Evolutionary conservation across 305 asterid genomes (phyloP).

Genomic region (Ajuga reptans): DNA sequence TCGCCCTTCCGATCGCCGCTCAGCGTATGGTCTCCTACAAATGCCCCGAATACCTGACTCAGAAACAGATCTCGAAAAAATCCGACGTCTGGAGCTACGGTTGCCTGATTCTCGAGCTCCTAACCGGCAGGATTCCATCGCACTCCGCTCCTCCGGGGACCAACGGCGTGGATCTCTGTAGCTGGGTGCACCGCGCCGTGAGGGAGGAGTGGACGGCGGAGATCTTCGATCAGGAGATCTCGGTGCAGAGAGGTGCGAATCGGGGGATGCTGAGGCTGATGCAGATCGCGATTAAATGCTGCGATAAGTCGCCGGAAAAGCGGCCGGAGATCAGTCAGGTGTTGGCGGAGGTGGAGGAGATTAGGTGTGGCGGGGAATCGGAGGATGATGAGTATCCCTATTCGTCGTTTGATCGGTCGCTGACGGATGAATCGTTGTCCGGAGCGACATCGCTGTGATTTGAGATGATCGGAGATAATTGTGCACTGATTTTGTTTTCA

Average conservation of each 20-base stretch:
- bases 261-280: slow-evolving; percentile 54
- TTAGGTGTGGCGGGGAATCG: slow-evolving; percentile 32
- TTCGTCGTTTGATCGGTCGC: slow-evolving; percentile 43
- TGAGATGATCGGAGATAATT: slow-evolving; percentile 14
- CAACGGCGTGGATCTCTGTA: slow-evolving; percentile 50
- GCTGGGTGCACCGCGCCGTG: slow-evolving; percentile 76
- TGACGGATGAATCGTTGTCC: slow-evolving; percentile 58
- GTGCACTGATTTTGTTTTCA: neutral
- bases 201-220: slow-evolving; percentile 95
- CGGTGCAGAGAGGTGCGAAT: slow-evolving; percentile 52
- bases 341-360: slow-evolving; percentile 52
- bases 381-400: slow-evolving; percentile 46
- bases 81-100: slow-evolving; percentile 79
- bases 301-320: slow-evolving; percentile 54
- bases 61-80: slow-evolving; percentile 41
- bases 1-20: slow-evolving; percentile 47
- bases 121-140: slow-evolving; percentile 46
- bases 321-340: slow-evolving; percentile 56
- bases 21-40: slow-evolving; percentile 56
- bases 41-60: slow-evolving; percentile 48
- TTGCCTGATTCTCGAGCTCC: slow-evolving; percentile 55
- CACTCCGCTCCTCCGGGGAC: slow-evolving; percentile 41
- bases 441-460: slow-evolving; percentile 25
- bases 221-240: slow-evolving; percentile 64
- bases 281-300: slow-evolving; percentile 61